These are phyloP conservation scores for Cercospora citrullina DNA, from an alignment of 2,329 filamentous ascomycete genomes.

Conservation along the genomic window DNA sequence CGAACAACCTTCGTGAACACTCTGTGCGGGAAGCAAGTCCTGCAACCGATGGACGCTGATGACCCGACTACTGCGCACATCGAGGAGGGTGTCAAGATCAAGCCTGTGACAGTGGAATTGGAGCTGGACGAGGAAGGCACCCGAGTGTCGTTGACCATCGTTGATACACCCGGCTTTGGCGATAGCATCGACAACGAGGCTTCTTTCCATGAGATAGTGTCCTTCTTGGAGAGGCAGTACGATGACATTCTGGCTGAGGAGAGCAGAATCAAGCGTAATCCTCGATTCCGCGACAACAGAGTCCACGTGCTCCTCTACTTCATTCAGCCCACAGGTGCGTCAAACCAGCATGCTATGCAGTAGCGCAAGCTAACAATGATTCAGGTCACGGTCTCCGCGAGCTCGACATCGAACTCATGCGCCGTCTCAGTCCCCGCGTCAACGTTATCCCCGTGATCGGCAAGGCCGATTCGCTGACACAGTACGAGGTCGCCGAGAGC, in stretches of 20 bases:
- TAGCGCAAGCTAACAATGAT: slow-evolving; percentile 15
- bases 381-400: slow-evolving; percentile 74
- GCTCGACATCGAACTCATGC: slow-evolving; percentile 99
- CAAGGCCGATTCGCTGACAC: slow-evolving; percentile 95
- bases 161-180: slow-evolving; percentile 96
- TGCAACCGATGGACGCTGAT: slow-evolving; percentile 88
- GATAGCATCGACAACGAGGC: slow-evolving; percentile 97
- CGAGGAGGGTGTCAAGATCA: slow-evolving; percentile 97
- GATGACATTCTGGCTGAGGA: slow-evolving; percentile 99
- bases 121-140: slow-evolving; percentile 98
- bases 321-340: slow-evolving; percentile 85
- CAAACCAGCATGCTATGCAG: background rate
- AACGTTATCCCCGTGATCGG: slow-evolving; percentile 99
- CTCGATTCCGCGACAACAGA: slow-evolving; percentile 97
- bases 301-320: slow-evolving; percentile 98
- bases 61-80: slow-evolving; percentile 85
- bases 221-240: slow-evolving; percentile 98
- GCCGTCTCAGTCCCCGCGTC: slow-evolving; percentile 93
- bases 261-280: slow-evolving; percentile 99
- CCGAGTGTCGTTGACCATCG: slow-evolving; percentile 95
- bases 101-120: slow-evolving; percentile 94
- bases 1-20: slow-evolving; percentile 99
- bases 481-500: slow-evolving; percentile 93
- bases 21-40: slow-evolving; percentile 90
- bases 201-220: slow-evolving; percentile 96